Evolutionary conservation across 1,139 yeast genomes (phyloP).

Genomic region (Candida sp.): DNA sequence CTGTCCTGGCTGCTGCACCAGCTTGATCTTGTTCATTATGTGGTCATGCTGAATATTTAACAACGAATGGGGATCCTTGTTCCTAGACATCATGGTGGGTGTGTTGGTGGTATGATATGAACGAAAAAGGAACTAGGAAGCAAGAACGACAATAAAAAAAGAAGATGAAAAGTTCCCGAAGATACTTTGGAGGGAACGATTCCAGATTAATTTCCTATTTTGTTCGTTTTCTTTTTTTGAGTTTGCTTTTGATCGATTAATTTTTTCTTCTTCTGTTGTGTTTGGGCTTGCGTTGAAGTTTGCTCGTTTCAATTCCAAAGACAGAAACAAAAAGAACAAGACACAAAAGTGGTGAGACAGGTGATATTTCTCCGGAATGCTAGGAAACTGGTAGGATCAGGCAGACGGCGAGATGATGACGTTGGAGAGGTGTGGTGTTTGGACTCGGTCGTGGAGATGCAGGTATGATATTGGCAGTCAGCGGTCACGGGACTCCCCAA

Average conservation of each 20-base stretch:
- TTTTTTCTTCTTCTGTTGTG: not conserved
- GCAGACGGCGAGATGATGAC: not conserved
- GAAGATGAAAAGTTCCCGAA: not conserved
- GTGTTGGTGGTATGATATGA: too few relatives aligned
- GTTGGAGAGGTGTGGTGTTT: too few relatives aligned
- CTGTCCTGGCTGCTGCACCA: conserved; percentile 34
- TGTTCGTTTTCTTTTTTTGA: not conserved
- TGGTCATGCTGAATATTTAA: conserved; percentile 39
- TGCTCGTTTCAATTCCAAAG: not conserved
- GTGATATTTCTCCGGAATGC: not conserved
- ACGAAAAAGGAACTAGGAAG: not conserved
- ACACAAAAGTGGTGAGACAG: too few relatives aligned
- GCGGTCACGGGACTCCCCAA: too few relatives aligned
- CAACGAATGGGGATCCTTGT: conserved; percentile 38
- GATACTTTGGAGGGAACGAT: not conserved
- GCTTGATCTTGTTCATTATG: conserved; percentile 37
- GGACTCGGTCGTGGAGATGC: too few relatives aligned
- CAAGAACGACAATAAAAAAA: not conserved
- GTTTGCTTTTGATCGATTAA: not conserved
- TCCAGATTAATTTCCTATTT: not conserved
- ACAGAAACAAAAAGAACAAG: not conserved
- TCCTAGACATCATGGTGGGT: conserved; percentile 17
- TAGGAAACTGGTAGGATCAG: not conserved
- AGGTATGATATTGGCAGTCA: too few relatives aligned
- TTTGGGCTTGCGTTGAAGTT: not conserved